Evolutionary conservation across 176 grass and related monocot species (phyloP), one percentile per base, ranked within the genome.

Genomic region (Phragmites australis): DNA sequence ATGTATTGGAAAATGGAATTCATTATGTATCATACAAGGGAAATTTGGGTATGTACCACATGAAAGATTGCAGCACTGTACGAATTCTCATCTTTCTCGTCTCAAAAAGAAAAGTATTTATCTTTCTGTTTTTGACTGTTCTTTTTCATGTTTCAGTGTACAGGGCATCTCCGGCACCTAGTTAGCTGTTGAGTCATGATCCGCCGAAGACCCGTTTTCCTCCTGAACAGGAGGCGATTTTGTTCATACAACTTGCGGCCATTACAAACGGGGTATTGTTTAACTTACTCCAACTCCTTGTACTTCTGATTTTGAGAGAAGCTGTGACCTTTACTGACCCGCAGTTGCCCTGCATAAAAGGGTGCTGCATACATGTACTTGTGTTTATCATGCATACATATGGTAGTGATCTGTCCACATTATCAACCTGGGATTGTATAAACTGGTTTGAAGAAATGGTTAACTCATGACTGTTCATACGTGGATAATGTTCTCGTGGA

Each of bases 271-370:
- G 8, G 7, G 74, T 4, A 19, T 55, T 70, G 7, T 54, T 69
- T 21, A 19, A n/a, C 39, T 45, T 54, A 16, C 9, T 44, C 48
- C 21, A 26, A 65, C 37, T 65, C 11, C 15, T 45, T 75, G 58
- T 43, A 34, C 12, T 83, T 22, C 60, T 76, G 60, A 67, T 67
- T 76, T 83, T 30, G 23, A 53, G 16, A 32, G 52, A 42, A 60
- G 79, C 53, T 19, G 45, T 51, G 68, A 65, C 10, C 32, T 41
- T 37, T 29, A 16, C 76, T 66, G 15, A 67, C n/a, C 32, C 46
- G 43, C 30, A 29, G 15, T 51, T 40, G 10, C 69, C 49, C 58
- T 30, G 65, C 25, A 46, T 67, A 83, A 29, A 52, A 11, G 32
- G 47, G 31, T 64, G 47, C 22, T 52, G 32, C 21, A 32, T 46